Evolutionary conservation across 2,329 filamentous ascomycete genomes (phyloP).

Genomic region (Acrodontium crateriforme): DNA sequence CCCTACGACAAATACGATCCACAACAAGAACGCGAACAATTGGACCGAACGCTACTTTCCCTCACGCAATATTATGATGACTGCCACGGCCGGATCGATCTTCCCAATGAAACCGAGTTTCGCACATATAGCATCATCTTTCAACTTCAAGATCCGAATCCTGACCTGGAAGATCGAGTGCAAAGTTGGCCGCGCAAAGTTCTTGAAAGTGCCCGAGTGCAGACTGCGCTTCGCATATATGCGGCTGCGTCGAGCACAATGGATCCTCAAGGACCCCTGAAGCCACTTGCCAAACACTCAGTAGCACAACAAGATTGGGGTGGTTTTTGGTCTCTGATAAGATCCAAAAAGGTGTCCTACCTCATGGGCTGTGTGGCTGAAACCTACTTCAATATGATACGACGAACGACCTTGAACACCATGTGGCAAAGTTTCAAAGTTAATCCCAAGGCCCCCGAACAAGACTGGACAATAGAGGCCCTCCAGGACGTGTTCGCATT

Average conservation of each 20-base stretch:
- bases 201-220: slow-evolving; percentile 37
- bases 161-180: slow-evolving; percentile 44
- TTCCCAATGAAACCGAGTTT: slow-evolving; percentile 50
- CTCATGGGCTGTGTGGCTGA: slow-evolving; percentile 52
- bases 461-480: slow-evolving; percentile 38
- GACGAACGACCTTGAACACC: slow-evolving; percentile 40
- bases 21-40: slow-evolving; percentile 49
- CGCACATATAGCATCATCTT: slow-evolving; percentile 47
- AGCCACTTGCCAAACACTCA: slow-evolving; percentile 34
- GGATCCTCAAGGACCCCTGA: slow-evolving; percentile 38
- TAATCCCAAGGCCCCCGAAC: slow-evolving; percentile 8
- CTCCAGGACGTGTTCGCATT: slow-evolving; percentile 40
- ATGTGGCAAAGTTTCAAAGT: slow-evolving; percentile 9
- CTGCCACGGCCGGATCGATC: slow-evolving; percentile 33
- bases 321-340: slow-evolving; percentile 43
- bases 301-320: slow-evolving; percentile 45
- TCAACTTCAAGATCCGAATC: slow-evolving; percentile 35
- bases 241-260: slow-evolving; percentile 41
- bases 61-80: slow-evolving; percentile 48
- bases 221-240: slow-evolving; percentile 43
- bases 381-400: slow-evolving; percentile 46
- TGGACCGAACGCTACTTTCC: slow-evolving; percentile 48
- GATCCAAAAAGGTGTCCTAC: slow-evolving; percentile 43
- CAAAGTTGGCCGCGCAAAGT: slow-evolving; percentile 41
- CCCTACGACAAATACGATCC: slow-evolving; percentile 38